Evolutionary conservation across 192 early-diverging fungal genomes (phyloP).

Genomic region (Coemansia sp.): DNA sequence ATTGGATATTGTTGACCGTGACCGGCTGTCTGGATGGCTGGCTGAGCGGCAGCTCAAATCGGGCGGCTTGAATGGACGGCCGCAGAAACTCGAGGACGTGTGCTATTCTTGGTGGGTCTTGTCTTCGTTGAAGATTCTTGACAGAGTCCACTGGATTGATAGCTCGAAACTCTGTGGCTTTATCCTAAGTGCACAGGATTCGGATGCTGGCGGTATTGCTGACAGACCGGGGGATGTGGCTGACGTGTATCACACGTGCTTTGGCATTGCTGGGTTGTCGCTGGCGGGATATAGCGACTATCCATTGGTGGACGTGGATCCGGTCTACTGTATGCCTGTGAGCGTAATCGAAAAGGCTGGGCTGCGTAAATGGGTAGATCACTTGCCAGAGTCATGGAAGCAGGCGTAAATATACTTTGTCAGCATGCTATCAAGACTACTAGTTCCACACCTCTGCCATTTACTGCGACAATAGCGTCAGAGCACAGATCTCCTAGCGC

Average conservation of each 20-base stretch:
- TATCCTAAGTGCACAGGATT: constrained; percentile 85
- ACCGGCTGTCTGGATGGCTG: constrained; percentile 91
- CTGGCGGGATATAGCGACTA: constrained; percentile 74
- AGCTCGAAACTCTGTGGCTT: constrained; percentile 72
- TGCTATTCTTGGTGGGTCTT: constrained; percentile 99
- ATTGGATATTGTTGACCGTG: constrained; percentile 79
- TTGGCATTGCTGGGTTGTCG: constrained; percentile 91
- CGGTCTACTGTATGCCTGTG: constrained; percentile 88
- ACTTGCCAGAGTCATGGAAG: constrained; percentile 30
- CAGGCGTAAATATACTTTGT: not conserved
- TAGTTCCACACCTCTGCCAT: no score
- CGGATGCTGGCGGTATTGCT: constrained; percentile 87
- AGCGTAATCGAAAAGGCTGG: constrained; percentile 64
- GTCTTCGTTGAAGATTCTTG: constrained; percentile 83
- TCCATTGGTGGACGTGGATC: constrained; percentile 76
- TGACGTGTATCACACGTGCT: constrained; percentile 97
- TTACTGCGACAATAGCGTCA: no score
- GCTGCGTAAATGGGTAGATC: constrained; percentile 40
- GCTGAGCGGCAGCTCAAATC: constrained; percentile 89
- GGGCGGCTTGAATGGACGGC: constrained; percentile 95
- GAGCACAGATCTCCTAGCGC: no score
- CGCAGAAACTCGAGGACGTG: constrained; percentile 96
- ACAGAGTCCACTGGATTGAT: constrained; percentile 86
- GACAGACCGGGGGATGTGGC: constrained; percentile 90
- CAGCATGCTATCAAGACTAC: not conserved